Conservation (phyloP, 2,329 filamentous ascomycete genomes). For the Dryadomyces sulphureus region DNA sequence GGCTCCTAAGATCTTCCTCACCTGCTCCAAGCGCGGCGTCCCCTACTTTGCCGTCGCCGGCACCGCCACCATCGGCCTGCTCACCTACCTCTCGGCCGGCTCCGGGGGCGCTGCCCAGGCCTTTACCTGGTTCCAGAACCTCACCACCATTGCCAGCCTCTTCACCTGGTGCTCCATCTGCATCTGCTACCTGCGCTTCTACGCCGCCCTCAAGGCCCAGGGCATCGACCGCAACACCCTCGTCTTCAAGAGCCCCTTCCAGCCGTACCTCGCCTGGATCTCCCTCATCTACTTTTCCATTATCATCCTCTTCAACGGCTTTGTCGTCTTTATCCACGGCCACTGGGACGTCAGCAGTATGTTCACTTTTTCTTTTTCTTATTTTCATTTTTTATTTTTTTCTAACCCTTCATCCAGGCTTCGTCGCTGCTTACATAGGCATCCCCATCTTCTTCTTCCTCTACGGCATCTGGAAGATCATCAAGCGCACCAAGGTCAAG, state of each 20-base stretch:
- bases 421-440: constrained; percentile 50
- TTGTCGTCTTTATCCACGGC: constrained; percentile 53
- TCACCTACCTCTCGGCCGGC: constrained; percentile 57
- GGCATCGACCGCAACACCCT: constrained; percentile 49
- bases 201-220: constrained; percentile 48
- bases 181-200: constrained; percentile 55
- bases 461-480: constrained; percentile 46
- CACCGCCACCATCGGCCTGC: constrained; percentile 44
- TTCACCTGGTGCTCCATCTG: constrained; percentile 55
- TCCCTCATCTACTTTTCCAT: constrained; percentile 49
- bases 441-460: constrained; percentile 45
- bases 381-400: not conserved
- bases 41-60: constrained; percentile 21
- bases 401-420: constrained; percentile 54
- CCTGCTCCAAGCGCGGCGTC: constrained; percentile 38
- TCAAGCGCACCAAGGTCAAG: constrained; percentile 22
- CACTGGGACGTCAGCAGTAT: constrained; percentile 13
- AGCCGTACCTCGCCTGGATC: constrained; percentile 55
- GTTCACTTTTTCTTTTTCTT: not conserved
- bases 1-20: constrained; percentile 40
- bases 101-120: constrained; percentile 38
- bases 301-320: constrained; percentile 59
- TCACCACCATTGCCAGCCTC: constrained; percentile 51
- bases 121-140: constrained; percentile 13
- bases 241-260: constrained; percentile 48